These are phyloP conservation scores for Laburnicola sp. DNA, from an alignment of 2,329 filamentous ascomycete genomes.

Conservation along the genomic window DNA sequence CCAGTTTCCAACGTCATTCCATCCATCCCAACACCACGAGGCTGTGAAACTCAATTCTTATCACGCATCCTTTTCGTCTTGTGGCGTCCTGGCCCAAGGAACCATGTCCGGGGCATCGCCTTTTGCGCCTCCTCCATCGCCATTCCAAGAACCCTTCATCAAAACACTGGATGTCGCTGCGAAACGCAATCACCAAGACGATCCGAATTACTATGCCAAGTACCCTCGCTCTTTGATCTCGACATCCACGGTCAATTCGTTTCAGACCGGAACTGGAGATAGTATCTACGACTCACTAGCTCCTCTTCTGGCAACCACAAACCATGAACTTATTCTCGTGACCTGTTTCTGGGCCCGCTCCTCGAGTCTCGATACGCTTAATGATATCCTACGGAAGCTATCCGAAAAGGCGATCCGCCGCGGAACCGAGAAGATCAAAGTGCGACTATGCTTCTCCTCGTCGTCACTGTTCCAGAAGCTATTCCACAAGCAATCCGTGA, in stretches of 20 bases:
- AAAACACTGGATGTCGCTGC: conserved; percentile 30
- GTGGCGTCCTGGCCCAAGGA: no score
- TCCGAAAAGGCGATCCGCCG: conserved; percentile 52
- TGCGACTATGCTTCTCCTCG: conserved; percentile 78
- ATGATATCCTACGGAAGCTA: conserved; percentile 61
- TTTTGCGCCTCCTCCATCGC: conserved; percentile 8
- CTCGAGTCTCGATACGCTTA: conserved; percentile 61
- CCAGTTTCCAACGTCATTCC: conserved; percentile 29
- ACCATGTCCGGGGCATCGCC: conserved; percentile 11
- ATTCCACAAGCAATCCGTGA: conserved; percentile 65
- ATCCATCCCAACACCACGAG: no score
- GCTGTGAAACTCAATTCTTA: no score
- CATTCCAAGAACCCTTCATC: conserved; percentile 33
- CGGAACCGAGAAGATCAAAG: conserved; percentile 53
- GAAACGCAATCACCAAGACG: conserved; percentile 28
- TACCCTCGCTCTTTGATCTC: conserved; percentile 41
- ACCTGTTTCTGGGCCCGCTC: conserved; percentile 83
- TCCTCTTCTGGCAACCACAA: conserved; percentile 63
- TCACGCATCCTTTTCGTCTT: background rate
- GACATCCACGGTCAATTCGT: conserved; percentile 38
- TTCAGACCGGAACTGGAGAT: conserved; percentile 52
- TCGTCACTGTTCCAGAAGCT: conserved; percentile 73
- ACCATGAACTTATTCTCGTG: conserved; percentile 70
- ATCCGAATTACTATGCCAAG: conserved; percentile 47
- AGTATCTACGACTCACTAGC: conserved; percentile 55